Evolutionary conservation across 805 yeast genomes (phyloP).

Genomic region (Wickerhamomyces chaumierensis): DNA sequence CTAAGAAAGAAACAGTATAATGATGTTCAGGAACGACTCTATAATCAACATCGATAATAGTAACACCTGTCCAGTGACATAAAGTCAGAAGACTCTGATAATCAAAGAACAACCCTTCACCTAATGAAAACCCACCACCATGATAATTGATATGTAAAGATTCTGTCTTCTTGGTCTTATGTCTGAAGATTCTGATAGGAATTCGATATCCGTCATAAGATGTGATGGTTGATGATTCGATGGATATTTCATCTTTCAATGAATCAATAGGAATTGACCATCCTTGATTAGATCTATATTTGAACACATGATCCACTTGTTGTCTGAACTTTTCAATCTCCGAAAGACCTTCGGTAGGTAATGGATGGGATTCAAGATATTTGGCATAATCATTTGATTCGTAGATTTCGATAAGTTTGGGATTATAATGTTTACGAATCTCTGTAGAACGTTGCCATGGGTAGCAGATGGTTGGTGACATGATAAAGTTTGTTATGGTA

Average conservation of each 20-base stretch:
- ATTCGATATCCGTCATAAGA: conserved; percentile 1
- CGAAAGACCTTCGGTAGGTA: not conserved
- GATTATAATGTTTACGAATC: not conserved
- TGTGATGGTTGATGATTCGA: not conserved
- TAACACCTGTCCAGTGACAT: not conserved
- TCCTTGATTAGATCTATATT: not conserved
- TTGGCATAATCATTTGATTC: not conserved
- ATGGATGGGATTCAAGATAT: not conserved
- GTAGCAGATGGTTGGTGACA: not conserved
- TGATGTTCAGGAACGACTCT: not conserved
- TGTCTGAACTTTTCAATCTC: not conserved
- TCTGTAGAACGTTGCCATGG: not conserved
- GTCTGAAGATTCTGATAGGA: not conserved
- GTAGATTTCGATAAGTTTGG: not conserved
- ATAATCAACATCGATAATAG: not conserved
- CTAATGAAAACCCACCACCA: not conserved
- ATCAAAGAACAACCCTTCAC: not conserved
- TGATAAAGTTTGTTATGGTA: too few species aligned
- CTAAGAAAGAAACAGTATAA: not conserved
- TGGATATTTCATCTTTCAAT: not conserved
- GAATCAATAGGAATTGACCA: not conserved
- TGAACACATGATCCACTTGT: not conserved
- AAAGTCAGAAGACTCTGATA: not conserved
- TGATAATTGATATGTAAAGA: not conserved
- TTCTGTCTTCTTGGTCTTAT: not conserved